phyloP scores from a whole-genome alignment of 2,329 filamentous ascomycete genomes.

The Sporothrix pallida region DNA sequence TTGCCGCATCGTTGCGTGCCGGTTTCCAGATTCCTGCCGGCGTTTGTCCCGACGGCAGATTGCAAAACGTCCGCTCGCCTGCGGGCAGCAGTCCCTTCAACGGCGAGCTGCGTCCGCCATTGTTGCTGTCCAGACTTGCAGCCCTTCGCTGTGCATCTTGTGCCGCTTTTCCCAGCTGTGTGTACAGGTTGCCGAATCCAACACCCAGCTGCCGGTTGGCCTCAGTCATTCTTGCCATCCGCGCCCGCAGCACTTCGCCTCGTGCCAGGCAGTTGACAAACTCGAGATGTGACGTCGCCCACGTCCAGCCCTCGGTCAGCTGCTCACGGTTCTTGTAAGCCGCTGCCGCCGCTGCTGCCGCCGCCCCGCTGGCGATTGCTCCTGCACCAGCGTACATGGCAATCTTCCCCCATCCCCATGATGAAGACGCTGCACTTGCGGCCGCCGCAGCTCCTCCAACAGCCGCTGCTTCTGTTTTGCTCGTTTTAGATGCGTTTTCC shows the following conservation, averaged over 20 bases:
- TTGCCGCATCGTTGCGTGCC: constrained; percentile 77
- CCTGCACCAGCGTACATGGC: constrained; percentile 87
- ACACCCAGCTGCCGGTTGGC: constrained; percentile 70
- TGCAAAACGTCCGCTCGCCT: constrained; percentile 84
- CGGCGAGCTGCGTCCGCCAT: constrained; percentile 49
- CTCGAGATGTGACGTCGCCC: constrained; percentile 88
- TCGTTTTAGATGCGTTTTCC: not conserved
- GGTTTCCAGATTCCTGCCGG: constrained; percentile 65
- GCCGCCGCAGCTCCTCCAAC: constrained; percentile 36
- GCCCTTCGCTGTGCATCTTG: constrained; percentile 8
- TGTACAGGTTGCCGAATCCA: constrained; percentile 87
- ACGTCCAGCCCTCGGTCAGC: constrained; percentile 75
- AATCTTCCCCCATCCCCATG: constrained; percentile 84
- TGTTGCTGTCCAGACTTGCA: constrained; percentile 52
- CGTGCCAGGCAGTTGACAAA: constrained; percentile 90
- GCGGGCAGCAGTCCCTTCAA: constrained; percentile 64
- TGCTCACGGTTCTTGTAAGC: constrained; percentile 86
- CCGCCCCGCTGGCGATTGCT: constrained; percentile 59
- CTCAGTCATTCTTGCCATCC: constrained; percentile 71
- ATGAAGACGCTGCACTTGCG: not conserved
- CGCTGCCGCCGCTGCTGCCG: constrained; percentile 80
- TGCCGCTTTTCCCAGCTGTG: constrained; percentile 71
- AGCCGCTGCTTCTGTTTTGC: not conserved
- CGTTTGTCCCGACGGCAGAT: constrained; percentile 64
- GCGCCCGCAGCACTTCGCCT: constrained; percentile 78